Evolutionary conservation across 2,329 filamentous ascomycete genomes (phyloP).

Genomic region (Pestalotiopsis sp.): DNA sequence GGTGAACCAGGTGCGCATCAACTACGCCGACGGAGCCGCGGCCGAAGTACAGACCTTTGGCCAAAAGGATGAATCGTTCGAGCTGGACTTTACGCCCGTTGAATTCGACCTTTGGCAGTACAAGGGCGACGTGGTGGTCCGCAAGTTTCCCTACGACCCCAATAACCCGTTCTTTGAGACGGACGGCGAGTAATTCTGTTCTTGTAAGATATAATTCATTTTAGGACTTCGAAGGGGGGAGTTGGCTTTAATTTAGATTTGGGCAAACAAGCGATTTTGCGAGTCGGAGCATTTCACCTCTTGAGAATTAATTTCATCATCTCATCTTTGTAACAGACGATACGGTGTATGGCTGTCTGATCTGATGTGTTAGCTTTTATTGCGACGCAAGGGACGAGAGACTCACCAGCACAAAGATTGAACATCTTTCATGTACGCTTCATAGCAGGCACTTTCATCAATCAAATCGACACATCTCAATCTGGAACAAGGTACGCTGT

Average conservation of each 20-base stretch:
- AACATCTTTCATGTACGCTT: too few relatives aligned
- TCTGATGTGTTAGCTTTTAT: too few relatives aligned
- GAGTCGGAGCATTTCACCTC: neutral
- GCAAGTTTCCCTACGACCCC: neutral
- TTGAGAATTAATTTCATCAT: neutral
- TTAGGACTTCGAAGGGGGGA: neutral
- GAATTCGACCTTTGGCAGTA: neutral
- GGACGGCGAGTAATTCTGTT: slow-evolving; percentile 28
- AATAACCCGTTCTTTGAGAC: neutral
- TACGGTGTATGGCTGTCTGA: too few relatives aligned
- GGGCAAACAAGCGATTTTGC: neutral
- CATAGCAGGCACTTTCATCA: too few relatives aligned
- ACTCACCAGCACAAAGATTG: too few relatives aligned
- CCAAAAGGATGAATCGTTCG: neutral
- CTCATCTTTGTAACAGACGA: too few relatives aligned
- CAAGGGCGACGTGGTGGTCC: neutral
- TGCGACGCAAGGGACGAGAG: too few relatives aligned
- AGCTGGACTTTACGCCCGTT: neutral
- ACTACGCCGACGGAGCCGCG: neutral
- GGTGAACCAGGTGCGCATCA: slow-evolving; percentile 1
- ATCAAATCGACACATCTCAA: neutral
- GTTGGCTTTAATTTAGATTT: neutral
- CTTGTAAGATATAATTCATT: neutral
- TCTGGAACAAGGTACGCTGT: slow-evolving; percentile 6
- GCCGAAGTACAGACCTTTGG: neutral